Percentiles rank a stretch among this genome's conserved stretches.
phyloP scores from a whole-genome alignment of 192 early-diverging fungal species.

The Backusella mclennaniae region DNA sequence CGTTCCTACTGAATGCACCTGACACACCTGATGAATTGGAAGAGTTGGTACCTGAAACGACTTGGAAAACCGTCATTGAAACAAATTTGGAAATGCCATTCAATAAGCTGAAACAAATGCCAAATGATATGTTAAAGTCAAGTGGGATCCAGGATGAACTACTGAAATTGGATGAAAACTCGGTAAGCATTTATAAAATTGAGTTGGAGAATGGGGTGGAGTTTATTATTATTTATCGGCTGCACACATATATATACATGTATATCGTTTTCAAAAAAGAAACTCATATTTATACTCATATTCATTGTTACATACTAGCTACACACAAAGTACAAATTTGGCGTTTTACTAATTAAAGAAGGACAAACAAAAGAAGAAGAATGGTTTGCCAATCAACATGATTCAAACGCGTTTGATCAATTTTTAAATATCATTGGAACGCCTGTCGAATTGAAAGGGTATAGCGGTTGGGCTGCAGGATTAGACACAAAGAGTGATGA shows the following conservation, averaged over 20 bases:
- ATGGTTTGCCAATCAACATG: conserved; percentile 68
- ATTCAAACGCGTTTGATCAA: conserved; percentile 52
- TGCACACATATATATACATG: neutral
- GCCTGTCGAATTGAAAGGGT: conserved; percentile 69
- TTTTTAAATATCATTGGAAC: conserved; percentile 73
- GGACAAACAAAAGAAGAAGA: conserved; percentile 76
- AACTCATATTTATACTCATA: neutral
- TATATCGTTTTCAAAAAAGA: neutral
- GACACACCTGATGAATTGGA: neutral
- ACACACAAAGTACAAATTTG: conserved; percentile 70
- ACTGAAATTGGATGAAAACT: conserved; percentile 70
- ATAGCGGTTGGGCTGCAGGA: conserved; percentile 74
- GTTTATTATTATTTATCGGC: conserved; percentile 9
- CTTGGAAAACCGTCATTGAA: conserved; percentile 49
- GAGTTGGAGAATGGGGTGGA: neutral
- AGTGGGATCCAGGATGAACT: conserved; percentile 60
- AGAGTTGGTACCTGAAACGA: conserved; percentile 16
- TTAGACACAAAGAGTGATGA: conserved; percentile 71
- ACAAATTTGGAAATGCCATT: conserved; percentile 47
- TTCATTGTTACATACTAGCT: conserved; percentile 19
- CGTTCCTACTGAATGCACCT: conserved; percentile 29
- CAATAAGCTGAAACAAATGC: conserved; percentile 50
- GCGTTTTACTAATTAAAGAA: conserved; percentile 66
- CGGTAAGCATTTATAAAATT: conserved; percentile 50
- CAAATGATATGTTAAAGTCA: conserved; percentile 40